phyloP scores from a whole-genome alignment of 139 green algal species.

The Zygnema cylindricum region DNA sequence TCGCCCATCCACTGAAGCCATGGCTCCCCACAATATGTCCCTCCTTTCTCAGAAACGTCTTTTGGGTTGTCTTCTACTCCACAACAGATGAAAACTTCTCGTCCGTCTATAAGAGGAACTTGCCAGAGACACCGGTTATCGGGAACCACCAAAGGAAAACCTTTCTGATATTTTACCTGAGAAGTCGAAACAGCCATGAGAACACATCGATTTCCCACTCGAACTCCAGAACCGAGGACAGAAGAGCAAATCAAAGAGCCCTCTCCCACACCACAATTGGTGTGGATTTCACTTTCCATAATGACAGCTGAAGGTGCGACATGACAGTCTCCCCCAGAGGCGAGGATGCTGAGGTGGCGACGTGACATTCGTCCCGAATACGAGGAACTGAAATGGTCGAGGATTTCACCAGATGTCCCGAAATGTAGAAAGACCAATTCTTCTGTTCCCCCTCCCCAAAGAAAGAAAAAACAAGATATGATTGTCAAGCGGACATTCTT shows the following conservation, averaged over 20 bases:
- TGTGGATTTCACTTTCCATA: constrained; percentile 1
- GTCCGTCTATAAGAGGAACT: constrained; percentile 25
- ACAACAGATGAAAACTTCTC: constrained; percentile 35
- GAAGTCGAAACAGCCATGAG: constrained; percentile 38
- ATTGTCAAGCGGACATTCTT: too few relatives aligned
- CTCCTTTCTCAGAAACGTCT: constrained; percentile 6
- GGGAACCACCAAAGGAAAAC: constrained; percentile 24
- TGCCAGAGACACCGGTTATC: constrained; percentile 50
- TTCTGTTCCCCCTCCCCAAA: too few relatives aligned
- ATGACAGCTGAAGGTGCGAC: constrained; percentile 42
- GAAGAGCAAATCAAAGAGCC: constrained; percentile 13
- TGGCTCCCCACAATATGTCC: constrained; percentile 47
- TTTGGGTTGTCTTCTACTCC: constrained; percentile 62
- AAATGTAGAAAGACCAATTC: constrained; percentile 56
- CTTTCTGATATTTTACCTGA: too few relatives aligned
- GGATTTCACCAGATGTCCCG: constrained; percentile 44
- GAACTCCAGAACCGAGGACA: not conserved
- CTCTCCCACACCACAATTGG: constrained; percentile 30
- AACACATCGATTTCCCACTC: constrained; percentile 28
- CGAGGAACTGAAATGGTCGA: constrained; percentile 35
- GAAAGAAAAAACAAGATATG: too few relatives aligned
- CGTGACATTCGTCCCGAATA: constrained; percentile 26
- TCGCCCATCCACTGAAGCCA: constrained; percentile 29
- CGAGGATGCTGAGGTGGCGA: constrained; percentile 49
- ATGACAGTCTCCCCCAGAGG: constrained; percentile 18